phyloP scores from a whole-genome alignment of 176 grass and related monocot genomes.

The Musa beccarii region DNA sequence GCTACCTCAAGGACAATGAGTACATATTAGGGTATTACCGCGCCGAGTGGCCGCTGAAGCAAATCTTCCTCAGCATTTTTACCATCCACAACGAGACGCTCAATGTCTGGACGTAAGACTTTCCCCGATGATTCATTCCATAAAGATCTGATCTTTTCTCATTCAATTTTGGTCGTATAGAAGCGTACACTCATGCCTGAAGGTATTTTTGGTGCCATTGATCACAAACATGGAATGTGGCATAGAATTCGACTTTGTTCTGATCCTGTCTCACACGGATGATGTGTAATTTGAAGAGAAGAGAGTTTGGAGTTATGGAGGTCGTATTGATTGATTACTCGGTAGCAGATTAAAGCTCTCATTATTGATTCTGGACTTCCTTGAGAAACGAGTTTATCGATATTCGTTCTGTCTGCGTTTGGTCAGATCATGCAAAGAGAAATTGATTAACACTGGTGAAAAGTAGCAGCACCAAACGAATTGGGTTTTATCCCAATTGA shows the following conservation, averaged over 20 bases:
- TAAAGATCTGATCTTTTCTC: not conserved
- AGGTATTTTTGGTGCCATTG: no score
- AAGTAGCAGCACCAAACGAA: no score
- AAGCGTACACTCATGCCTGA: no score
- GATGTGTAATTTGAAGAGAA: not conserved
- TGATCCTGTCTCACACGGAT: not conserved
- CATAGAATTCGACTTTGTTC: not conserved
- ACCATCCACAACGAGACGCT: constrained; percentile 3
- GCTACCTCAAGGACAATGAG: constrained; percentile 1
- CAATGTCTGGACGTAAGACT: constrained; percentile 11
- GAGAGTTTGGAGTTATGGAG: not conserved
- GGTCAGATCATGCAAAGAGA: no score
- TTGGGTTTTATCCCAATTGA: no score
- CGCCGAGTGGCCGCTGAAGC: not conserved
- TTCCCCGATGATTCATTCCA: not conserved
- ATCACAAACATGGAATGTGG: no score
- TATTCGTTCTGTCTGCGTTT: no score
- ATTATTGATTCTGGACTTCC: no score
- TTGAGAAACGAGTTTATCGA: no score
- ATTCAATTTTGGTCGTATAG: no score
- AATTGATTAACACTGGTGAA: no score
- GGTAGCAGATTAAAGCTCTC: not conserved
- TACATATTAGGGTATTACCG: not conserved
- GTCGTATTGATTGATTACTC: not conserved
- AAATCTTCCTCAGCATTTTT: not conserved